phyloP scores from a whole-genome alignment of 2,329 filamentous ascomycete genomes.

The Coniochaeta prunicola region DNA sequence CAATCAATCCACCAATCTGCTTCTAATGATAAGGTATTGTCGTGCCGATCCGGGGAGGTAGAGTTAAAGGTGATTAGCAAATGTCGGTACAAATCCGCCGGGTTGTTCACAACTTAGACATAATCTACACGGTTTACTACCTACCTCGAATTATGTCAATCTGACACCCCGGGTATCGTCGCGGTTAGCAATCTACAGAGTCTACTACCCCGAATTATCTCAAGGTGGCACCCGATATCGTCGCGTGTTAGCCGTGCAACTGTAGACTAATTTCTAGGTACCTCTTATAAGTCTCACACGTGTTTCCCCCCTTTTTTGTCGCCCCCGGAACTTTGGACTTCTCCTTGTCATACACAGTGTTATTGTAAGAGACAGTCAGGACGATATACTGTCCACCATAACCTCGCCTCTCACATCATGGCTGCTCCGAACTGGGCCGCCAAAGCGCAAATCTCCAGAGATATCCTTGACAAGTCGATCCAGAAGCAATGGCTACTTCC shows the following conservation, averaged over 20 bases:
- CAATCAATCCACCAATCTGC: no score
- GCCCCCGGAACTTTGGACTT: neutral
- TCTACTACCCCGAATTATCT: neutral
- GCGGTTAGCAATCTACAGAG: neutral
- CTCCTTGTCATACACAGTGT: neutral
- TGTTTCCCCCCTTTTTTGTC: neutral
- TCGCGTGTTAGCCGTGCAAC: neutral
- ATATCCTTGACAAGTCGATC: neutral
- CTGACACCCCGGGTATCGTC: neutral
- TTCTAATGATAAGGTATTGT: no score
- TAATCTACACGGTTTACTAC: neutral
- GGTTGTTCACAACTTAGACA: neutral
- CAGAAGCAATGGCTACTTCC: neutral
- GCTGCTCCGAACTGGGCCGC: neutral
- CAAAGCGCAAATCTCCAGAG: neutral
- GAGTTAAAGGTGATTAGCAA: neutral
- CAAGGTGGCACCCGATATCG: neutral
- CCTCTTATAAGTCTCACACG: neutral
- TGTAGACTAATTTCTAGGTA: neutral
- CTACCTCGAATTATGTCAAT: neutral
- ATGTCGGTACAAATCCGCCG: neutral
- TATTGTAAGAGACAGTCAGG: neutral
- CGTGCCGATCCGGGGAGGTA: neutral
- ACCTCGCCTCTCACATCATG: neutral
- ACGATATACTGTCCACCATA: neutral